phyloP scores from a whole-genome alignment of 257 asterid species.

The Forsythia viridissima region DNA sequence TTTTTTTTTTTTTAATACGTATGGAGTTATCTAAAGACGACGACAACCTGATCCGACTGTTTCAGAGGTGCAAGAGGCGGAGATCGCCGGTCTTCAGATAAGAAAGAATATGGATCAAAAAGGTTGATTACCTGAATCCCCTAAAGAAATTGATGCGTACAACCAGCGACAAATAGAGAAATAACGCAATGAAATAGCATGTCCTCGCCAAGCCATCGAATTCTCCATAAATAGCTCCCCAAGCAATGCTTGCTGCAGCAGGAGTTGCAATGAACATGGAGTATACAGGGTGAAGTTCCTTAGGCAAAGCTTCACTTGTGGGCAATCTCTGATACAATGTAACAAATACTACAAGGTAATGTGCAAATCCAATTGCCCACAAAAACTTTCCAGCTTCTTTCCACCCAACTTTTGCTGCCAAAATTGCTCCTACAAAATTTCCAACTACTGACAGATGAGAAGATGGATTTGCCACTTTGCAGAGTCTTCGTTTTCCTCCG shows the following conservation, averaged over 20 bases:
- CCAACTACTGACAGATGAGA: slow-evolving; percentile 89
- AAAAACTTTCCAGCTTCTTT: slow-evolving; percentile 75
- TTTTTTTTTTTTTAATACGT: too few species aligned
- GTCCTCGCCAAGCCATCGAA: slow-evolving; percentile 84
- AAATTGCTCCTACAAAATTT: slow-evolving; percentile 82
- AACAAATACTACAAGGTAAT: slow-evolving; percentile 86
- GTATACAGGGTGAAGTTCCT: slow-evolving; percentile 89
- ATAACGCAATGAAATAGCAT: slow-evolving; percentile 83
- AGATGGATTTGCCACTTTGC: slow-evolving; percentile 88
- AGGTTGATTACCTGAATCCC: slow-evolving; percentile 65
- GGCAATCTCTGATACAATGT: slow-evolving; percentile 88
- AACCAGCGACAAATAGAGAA: slow-evolving; percentile 67
- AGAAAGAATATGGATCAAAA: background rate
- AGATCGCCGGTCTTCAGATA: background rate
- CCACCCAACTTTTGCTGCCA: slow-evolving; percentile 92
- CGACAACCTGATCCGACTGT: background rate
- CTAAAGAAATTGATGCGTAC: slow-evolving; percentile 89
- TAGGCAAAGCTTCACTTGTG: slow-evolving; percentile 84
- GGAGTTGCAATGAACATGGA: slow-evolving; percentile 97
- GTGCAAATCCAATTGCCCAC: slow-evolving; percentile 94
- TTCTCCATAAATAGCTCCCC: slow-evolving; percentile 85
- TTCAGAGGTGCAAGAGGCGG: background rate
- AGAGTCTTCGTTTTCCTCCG: slow-evolving; percentile 74
- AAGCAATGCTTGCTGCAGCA: slow-evolving; percentile 89
- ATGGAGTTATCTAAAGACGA: too few species aligned